Base-by-base conservation (phyloP, 345 rosid genomes). In the Moringa oleifera region DNA sequence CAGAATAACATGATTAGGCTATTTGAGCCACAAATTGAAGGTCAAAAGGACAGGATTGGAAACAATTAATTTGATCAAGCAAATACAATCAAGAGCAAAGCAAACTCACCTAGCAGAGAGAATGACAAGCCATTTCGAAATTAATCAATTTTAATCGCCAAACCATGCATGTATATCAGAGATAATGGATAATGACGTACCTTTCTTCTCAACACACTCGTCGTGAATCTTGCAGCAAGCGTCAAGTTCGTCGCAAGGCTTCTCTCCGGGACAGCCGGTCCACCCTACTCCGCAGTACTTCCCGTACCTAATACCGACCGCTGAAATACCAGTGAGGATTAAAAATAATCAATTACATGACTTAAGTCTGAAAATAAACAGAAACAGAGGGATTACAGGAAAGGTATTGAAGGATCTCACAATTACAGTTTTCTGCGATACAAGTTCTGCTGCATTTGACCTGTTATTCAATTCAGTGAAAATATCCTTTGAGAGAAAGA, bases 241-340 rank as follows among this genome's bases (percentile, higher is more conserved):
- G 59, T 93, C 98, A 23, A 90, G 79, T 70, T 74, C 92, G 58
- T 93, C 97, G 64, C 98, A 90, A 0, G 97, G 96, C 68, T 73
- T 66, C 78, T 93, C 98, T 24, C 94, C 97, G 11, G 82, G 83
- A 65, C 98, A 93, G 7, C 98, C 97, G 18, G 73, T 77, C 87
- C 90, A 85, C 22, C 97, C 97, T 53, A 93, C 81, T 20, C 98
- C 98, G 61, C 98, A 93, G 67, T 88, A 93, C 74, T 90, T 90
- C 54, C 98, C 95, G 71, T 93, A 93, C n/a, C 91, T 80, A 60
- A 93, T 86, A 51, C 88, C 88, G 24, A 83, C 62, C 23, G 83
- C 90, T 87, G 53, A 46, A 63, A 69, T 52, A 58, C 61, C 57
- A 63, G 41, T 63, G 58, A 61, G 45, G 61, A 37, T 22, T 24